Percentiles rank a stretch among this genome's conserved stretches.
Conservation (phyloP, 2,329 filamentous ascomycete genomes). For the Conoideocrella luteorostrata region DNA sequence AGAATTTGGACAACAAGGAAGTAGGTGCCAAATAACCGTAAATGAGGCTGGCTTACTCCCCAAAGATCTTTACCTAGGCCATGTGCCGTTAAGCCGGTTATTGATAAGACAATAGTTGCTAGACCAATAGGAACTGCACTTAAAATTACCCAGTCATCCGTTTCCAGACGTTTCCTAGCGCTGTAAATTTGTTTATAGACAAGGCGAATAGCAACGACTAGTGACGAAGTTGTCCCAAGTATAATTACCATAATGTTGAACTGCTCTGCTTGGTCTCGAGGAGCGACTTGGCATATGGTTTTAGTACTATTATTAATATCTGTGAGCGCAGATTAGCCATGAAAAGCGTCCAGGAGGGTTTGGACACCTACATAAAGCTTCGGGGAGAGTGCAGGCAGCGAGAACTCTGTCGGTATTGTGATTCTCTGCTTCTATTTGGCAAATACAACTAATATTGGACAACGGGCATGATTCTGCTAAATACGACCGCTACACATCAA, state of each 20-base stretch:
- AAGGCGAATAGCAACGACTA: conserved; percentile 32
- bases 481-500: too few species aligned
- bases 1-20: conserved; percentile 31
- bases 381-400: too few species aligned
- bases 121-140: conserved; percentile 20
- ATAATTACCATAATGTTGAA: neutral
- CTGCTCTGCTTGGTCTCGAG: neutral
- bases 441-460: too few species aligned
- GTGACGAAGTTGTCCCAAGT: conserved; percentile 10
- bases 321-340: neutral
- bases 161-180: conserved; percentile 21
- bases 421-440: too few species aligned
- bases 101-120: conserved; percentile 22
- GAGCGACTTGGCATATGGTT: neutral
- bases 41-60: conserved; percentile 30
- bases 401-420: too few species aligned
- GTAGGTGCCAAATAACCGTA: conserved; percentile 33
- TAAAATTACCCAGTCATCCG: conserved; percentile 30
- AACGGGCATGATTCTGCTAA: too few species aligned
- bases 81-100: conserved; percentile 21
- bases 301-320: conserved; percentile 1
- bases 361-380: neutral
- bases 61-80: conserved; percentile 41
- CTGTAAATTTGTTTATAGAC: conserved; percentile 25
- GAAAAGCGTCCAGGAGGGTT: too few species aligned